Conservation (phyloP, 306 rosid species). For the Acacia melanoxylon region DNA sequence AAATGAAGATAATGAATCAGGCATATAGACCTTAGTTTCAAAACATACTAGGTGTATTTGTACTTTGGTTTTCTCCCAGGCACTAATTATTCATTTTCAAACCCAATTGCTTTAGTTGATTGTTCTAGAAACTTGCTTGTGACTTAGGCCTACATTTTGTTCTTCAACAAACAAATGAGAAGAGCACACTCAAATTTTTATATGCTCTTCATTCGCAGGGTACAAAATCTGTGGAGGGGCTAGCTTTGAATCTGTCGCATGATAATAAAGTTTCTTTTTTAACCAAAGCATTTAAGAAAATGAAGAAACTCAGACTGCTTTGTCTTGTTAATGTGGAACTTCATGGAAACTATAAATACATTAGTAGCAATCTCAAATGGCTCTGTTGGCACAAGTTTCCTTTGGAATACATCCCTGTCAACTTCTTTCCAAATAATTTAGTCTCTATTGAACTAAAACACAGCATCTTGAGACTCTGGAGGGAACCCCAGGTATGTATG, state of each 20-base stretch:
- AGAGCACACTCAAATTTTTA: background rate
- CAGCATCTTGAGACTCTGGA: conserved; percentile 7
- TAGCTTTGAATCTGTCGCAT: background rate
- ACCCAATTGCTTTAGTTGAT: background rate
- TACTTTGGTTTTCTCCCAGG: background rate
- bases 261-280: background rate
- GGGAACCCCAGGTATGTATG: conserved; percentile 22
- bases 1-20: too few relatives aligned
- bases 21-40: too few relatives aligned
- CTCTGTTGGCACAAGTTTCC: conserved; percentile 31
- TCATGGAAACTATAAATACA: conserved; percentile 32
- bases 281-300: conserved; percentile 22
- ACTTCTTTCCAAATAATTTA: conserved; percentile 13
- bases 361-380: conserved; percentile 29
- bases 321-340: conserved; percentile 25
- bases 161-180: background rate
- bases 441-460: conserved; percentile 29
- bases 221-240: background rate
- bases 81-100: background rate
- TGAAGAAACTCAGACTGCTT: conserved; percentile 39
- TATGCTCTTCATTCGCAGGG: background rate
- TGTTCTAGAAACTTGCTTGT: background rate
- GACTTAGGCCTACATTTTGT: background rate
- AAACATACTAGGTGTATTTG: background rate
- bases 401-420: conserved; percentile 2